These are phyloP conservation scores for Gillenia trifoliata DNA, from an alignment of 306 rosid genomes.

Conservation along the genomic window DNA sequence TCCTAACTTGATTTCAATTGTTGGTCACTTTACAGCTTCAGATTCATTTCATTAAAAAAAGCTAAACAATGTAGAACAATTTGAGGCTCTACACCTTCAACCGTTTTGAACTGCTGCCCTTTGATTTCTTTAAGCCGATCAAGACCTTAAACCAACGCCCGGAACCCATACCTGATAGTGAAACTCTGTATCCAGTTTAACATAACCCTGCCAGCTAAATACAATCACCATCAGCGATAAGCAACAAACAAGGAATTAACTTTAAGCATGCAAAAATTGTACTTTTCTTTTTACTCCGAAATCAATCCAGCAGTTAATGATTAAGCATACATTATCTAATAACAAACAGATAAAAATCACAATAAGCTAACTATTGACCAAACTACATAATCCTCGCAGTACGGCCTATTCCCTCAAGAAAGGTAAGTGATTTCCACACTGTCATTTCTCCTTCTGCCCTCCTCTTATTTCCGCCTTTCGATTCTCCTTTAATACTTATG, in stretches of 20 bases:
- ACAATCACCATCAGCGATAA: conserved; percentile 25
- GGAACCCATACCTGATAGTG: conserved; percentile 62
- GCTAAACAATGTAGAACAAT: background rate
- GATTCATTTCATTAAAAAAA: background rate
- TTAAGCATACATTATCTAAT: background rate
- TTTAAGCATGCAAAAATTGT: background rate
- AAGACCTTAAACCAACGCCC: conserved; percentile 87
- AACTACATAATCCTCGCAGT: background rate
- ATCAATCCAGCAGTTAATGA: background rate
- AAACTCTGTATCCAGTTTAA: conserved; percentile 29
- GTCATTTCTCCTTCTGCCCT: background rate
- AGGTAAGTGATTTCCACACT: too few relatives aligned
- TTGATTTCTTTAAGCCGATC: conserved; percentile 55
- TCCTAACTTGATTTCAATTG: conserved; percentile 7
- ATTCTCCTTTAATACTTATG: background rate
- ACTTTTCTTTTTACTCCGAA: background rate
- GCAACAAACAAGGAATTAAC: conserved; percentile 12
- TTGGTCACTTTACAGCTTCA: background rate
- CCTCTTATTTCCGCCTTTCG: background rate
- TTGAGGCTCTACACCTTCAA: conserved; percentile 47
- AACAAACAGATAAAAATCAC: background rate
- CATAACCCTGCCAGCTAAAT: conserved; percentile 38
- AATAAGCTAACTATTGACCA: background rate
- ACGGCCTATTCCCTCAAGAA: background rate
- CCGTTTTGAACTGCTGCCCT: conserved; percentile 56